These are phyloP conservation scores for Anthracocystis walkeri DNA, from an alignment of 1,284 basidiomycete genomes.

Conservation along the genomic window DNA sequence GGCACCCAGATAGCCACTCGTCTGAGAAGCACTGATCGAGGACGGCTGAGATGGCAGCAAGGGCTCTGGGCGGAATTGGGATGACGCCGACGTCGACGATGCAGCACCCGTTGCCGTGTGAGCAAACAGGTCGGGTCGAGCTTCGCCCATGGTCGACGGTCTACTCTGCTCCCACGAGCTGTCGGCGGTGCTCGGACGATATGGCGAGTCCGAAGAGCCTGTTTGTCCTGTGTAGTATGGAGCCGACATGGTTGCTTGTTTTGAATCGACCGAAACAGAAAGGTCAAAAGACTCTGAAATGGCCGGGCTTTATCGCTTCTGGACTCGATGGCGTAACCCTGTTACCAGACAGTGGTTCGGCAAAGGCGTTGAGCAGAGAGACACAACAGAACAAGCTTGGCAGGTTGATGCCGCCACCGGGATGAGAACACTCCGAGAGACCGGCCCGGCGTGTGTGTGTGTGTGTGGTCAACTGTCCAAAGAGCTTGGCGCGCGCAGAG, in stretches of 20 bases:
- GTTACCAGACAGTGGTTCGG: slow-evolving; percentile 29
- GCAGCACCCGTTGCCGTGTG: slow-evolving; percentile 9
- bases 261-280: not conserved
- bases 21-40: slow-evolving; percentile 9
- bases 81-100: slow-evolving; percentile 5
- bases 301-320: slow-evolving; percentile 20
- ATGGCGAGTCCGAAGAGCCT: slow-evolving; percentile 32
- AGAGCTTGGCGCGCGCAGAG: not conserved
- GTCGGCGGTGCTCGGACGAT: slow-evolving; percentile 34
- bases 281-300: not conserved
- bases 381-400: not conserved
- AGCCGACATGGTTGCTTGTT: slow-evolving; percentile 22
- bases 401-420: slow-evolving; percentile 10
- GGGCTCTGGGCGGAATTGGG: slow-evolving; percentile 26
- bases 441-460: slow-evolving; percentile 19
- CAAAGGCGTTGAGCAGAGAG: slow-evolving; percentile 10
- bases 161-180: slow-evolving; percentile 36
- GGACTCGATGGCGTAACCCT: slow-evolving; percentile 11
- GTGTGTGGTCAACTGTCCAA: not conserved
- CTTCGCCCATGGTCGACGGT: slow-evolving; percentile 18
- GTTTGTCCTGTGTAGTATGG: slow-evolving; percentile 34
- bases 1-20: slow-evolving; percentile 18
- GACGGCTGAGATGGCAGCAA: slow-evolving; percentile 25
- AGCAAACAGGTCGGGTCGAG: slow-evolving; percentile 28
- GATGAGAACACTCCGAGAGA: slow-evolving; percentile 10